Evolutionary conservation across 1,139 yeast genomes (phyloP), one percentile per base, ranked within the genome.

Genomic region (Pichia sp.): DNA sequence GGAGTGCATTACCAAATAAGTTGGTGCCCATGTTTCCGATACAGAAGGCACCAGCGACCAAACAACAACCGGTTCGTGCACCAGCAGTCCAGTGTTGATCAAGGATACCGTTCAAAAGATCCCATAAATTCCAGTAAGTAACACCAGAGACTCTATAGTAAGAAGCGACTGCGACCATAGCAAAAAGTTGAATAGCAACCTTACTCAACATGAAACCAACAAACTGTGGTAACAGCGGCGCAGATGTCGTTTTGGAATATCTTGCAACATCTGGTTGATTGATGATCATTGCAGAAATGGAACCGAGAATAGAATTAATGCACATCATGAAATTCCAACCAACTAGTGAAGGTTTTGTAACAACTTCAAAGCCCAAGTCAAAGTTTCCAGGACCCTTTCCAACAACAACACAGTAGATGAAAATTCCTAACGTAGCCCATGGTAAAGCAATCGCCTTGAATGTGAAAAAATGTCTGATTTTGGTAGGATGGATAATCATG

Each of bases 21-120:
- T 71, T 71, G 35, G 70, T 63, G 37, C 70, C 67, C 14, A 72
- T 54, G 45, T 69, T 73, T 6, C 73, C 71, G 31, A 66, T 47
- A 19, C 62, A 54, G 53, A 71, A 69, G 3, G 69, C 59, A 10
- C 67, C 47, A 20, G 70, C 66, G 40, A 66, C 62, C 46, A 72
- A 68, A 45, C 67, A 69, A 11, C 67, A 59, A 24, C 68, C 77
- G 15, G 69, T 66, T 46, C 74, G 56, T 14, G 66, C 61, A 28
- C 42, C 64, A 3, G 71, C 54, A 26, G 59, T 49, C 49, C 67
- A 67, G 36, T 60, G 51, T 23, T 44, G 33, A 16, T 43, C 44
- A 15, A 53, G 30, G 45, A 55, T 55, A n/a, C 44, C 47, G 35
- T 40, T 32, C 32, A 53, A 33, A 24, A 54, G 41, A 30, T 45